Conservation (phyloP, 2,329 filamentous ascomycete species). For the Calonectria honghensis region DNA sequence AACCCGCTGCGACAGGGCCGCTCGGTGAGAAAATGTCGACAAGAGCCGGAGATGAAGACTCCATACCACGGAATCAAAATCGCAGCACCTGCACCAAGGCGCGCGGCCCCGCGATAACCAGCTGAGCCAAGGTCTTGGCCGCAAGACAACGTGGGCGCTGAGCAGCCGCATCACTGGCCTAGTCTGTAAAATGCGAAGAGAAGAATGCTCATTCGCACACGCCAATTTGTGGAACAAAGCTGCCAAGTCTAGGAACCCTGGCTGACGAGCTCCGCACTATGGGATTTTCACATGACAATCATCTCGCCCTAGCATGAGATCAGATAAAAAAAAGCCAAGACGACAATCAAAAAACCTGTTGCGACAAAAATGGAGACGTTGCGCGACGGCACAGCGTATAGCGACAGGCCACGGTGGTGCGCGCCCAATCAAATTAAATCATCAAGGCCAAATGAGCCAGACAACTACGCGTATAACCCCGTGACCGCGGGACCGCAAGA, state of each 20-base stretch:
- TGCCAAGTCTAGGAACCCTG: not conserved
- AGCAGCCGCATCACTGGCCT: not conserved
- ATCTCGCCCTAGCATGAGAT: not conserved
- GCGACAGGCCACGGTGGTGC: slow-evolving; percentile 4
- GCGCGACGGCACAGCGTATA: not conserved
- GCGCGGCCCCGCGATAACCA: not conserved
- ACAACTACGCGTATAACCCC: slow-evolving; percentile 4
- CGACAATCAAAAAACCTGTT: not conserved
- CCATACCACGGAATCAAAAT: slow-evolving; percentile 27
- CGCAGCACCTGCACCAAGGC: slow-evolving; percentile 1
- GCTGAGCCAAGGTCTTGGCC: slow-evolving; percentile 1
- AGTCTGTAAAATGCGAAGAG: not conserved
- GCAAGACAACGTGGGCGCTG: slow-evolving; percentile 28
- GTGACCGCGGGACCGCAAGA: slow-evolving; percentile 8
- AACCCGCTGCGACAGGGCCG: slow-evolving; percentile 4
- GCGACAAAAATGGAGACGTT: slow-evolving; percentile 4
- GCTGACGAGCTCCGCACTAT: not conserved
- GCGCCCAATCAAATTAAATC: slow-evolving; percentile 22
- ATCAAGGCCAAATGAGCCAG: not conserved
- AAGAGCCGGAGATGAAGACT: slow-evolving; percentile 36
- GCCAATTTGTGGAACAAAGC: not conserved
- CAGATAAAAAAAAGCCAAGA: not conserved
- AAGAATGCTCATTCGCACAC: not conserved
- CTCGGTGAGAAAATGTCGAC: slow-evolving; percentile 46
- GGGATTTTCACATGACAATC: slow-evolving; percentile 13